Evolutionary conservation across 495 filamentous ascomycete species (phyloP), one percentile per base, ranked within the genome.

Genomic region (Aspergillus wentii): DNA sequence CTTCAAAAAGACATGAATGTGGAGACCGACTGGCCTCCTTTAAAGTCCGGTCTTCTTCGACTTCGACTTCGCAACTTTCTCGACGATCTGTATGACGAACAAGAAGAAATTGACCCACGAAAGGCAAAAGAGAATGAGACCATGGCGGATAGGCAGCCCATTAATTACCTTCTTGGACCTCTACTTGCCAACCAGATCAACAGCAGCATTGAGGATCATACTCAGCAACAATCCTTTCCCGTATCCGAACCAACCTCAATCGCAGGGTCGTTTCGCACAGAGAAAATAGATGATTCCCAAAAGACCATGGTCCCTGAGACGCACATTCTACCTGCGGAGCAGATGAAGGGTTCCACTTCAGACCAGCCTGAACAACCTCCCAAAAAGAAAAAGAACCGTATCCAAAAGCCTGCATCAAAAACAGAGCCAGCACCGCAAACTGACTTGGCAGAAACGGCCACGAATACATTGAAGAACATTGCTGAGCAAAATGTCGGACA

Each of bases 41-140:
- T 83, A 33, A 55, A 61, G 26, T 70, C 79, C 3, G 62, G 64
- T 15, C 43, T 61, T 4, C 71, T 82, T 39, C 68, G 80, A n/a
- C 33, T 48, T 17, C 59, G 69, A 4, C 63, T 85, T 4, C 72
- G 77, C 14, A 48, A 68, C 8, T 70, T 78, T 28, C 51, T 83
- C 2, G 61, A 75, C 36, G 45, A 60, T 6, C 51, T 78, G 9
- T 62, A 75, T 38, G 41, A 56, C 3, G 64, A 70, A 34, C 77
- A 81, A 46, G 53, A 52, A n/a, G 53, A 53, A 9, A 40, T 56
- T 15, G 51, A 36, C 11, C 22, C 22, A 7, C 32, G 47, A 14
- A 34, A 57, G 10, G 19, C 28, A 4, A 38, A 42, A 19, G 35
- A 40, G 3, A 30, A 44, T 23, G 29, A 34, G 1, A 27, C 49